Base-by-base conservation (phyloP, 192 early-diverging fungal species). In the Coemansia sp. region DNA sequence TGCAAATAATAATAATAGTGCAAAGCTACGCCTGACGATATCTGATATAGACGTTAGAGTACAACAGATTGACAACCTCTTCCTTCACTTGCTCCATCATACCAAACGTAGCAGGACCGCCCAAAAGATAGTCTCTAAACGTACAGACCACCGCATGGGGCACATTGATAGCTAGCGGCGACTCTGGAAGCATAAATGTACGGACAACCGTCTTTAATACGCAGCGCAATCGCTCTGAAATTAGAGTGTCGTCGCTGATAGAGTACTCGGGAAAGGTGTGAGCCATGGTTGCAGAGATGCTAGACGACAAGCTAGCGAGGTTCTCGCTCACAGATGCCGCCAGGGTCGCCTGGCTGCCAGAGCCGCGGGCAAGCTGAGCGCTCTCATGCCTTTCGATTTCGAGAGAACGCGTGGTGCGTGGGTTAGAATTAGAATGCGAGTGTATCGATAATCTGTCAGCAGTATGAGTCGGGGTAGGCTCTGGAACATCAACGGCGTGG, bases 21-120 rank as follows among this genome's bases (percentile, higher is more conserved):
- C 37, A 59, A 38, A 22, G 16, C 58, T 59, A 59, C 58, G 58
- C 32, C 32, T 59, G 32, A 13, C 58, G 58, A 38, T 59, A 59
- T 38, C 58, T 35, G 24, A 74, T 64, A 59, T 80, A 74, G 3
- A 80, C 72, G 43, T 79, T 79, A 11, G 68, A 39, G 38, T 79
- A 72, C 27, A 79, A 37, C 22, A 79, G 45, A n/a, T 70, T 62
- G n/a, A 79, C 53, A 6, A 74, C 70, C 15, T 68, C 64, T 20
- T 74, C 45, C 29, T 70, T 79, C 13, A 59, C 55, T 12, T 60
- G 37, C 29, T 79, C 76, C 44, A 79, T 47, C 44, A 56, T 32
- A 0, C 64, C 71, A 44, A 69, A 79, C 0, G 68, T 43, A 47
- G 73, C 60, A 4, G 43, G 29, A 16, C 45, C 65, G 6, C 76